Conservation (phyloP, 306 rosid genomes). For the Ormosia semicastrata region DNA sequence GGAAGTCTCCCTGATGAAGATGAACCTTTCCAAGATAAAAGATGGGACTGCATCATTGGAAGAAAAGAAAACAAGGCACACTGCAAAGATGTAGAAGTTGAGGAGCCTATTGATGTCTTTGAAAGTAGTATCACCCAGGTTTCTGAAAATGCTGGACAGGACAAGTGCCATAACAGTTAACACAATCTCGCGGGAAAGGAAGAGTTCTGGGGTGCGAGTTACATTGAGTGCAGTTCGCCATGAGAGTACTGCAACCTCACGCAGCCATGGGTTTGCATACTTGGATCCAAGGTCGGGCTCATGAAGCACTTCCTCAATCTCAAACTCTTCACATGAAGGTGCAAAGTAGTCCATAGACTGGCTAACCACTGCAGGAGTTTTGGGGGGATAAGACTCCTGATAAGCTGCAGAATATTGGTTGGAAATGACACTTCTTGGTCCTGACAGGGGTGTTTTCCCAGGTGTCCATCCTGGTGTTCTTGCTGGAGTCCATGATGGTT, state of each 20-base stretch:
- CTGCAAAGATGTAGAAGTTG: conserved; percentile 86
- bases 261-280: conserved; percentile 81
- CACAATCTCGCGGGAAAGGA: conserved; percentile 87
- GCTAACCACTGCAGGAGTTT: conserved; percentile 35
- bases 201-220: conserved; percentile 81
- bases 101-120: conserved; percentile 74
- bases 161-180: conserved; percentile 74
- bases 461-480: conserved; percentile 75
- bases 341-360: conserved; percentile 43
- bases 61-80: conserved; percentile 86
- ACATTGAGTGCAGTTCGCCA: conserved; percentile 79
- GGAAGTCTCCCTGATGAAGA: conserved; percentile 85
- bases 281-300: conserved; percentile 52
- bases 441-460: conserved; percentile 51
- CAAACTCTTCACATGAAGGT: conserved; percentile 45
- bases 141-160: conserved; percentile 62
- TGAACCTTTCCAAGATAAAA: conserved; percentile 80
- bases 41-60: conserved; percentile 95
- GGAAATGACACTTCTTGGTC: conserved; percentile 45
- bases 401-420: conserved; percentile 55
- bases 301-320: conserved; percentile 58
- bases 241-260: conserved; percentile 77
- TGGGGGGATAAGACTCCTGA: conserved; percentile 35
- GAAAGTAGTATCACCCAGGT: conserved; percentile 44
- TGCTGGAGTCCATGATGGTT: conserved; percentile 82